These are phyloP conservation scores for Pseudogymnoascus sp. DNA, from an alignment of 2,329 filamentous ascomycete genomes.

Conservation along the genomic window DNA sequence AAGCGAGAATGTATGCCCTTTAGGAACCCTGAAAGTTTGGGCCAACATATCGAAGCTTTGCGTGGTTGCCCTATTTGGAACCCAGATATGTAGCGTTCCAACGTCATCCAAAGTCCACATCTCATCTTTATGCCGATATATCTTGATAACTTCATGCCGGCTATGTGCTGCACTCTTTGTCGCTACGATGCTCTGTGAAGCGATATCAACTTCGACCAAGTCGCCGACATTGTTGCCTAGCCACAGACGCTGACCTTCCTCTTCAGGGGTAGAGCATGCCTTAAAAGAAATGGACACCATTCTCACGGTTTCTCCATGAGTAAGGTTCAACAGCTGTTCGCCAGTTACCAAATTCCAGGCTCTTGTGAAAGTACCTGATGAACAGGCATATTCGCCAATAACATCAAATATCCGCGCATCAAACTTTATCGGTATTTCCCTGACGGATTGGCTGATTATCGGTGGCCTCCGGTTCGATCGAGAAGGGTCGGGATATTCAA, in stretches of 20 bases:
- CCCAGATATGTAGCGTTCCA: slow-evolving; percentile 82
- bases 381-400: slow-evolving; percentile 80
- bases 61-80: slow-evolving; percentile 60
- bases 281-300: slow-evolving; percentile 80
- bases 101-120: slow-evolving; percentile 92
- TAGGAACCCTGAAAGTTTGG: slow-evolving; percentile 69
- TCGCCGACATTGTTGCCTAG: slow-evolving; percentile 85
- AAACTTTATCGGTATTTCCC: slow-evolving; percentile 73
- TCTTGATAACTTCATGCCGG: slow-evolving; percentile 71
- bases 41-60: slow-evolving; percentile 67
- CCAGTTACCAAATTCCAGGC: slow-evolving; percentile 83
- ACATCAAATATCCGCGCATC: slow-evolving; percentile 78
- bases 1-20: slow-evolving; percentile 80
- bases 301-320: slow-evolving; percentile 78
- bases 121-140: slow-evolving; percentile 78
- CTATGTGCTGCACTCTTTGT: slow-evolving; percentile 67
- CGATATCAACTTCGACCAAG: slow-evolving; percentile 79
- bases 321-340: slow-evolving; percentile 69
- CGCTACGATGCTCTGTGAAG: slow-evolving; percentile 59
- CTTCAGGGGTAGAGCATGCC: slow-evolving; percentile 64
- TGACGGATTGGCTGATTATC: slow-evolving; percentile 30
- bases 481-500: slow-evolving; percentile 73
- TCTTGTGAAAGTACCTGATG: slow-evolving; percentile 76
- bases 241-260: slow-evolving; percentile 80
- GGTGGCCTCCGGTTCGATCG: slow-evolving; percentile 80